Percentiles rank a stretch among this genome's conserved stretches.
phyloP scores from a whole-genome alignment of 352 stramenopile species.

The Pythium folliculosum region DNA sequence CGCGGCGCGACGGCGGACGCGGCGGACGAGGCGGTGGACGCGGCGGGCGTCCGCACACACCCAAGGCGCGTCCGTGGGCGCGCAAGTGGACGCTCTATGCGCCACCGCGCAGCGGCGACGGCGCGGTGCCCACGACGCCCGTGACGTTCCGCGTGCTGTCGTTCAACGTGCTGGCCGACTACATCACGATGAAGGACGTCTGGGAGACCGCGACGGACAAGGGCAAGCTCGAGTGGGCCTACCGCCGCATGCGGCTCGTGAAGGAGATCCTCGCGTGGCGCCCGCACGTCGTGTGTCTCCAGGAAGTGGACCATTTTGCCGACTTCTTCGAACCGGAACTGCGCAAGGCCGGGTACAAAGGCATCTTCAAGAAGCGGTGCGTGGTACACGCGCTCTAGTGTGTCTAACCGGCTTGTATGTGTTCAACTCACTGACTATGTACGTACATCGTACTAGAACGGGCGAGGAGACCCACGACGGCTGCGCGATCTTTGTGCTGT shows the following conservation, averaged over 20 bases:
- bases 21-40: background rate
- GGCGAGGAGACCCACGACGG: constrained; percentile 61
- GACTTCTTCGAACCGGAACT: constrained; percentile 73
- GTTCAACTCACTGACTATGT: background rate
- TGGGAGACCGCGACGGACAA: constrained; percentile 28
- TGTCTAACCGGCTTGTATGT: background rate
- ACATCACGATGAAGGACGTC: constrained; percentile 45
- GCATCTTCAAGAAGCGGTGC: constrained; percentile 63
- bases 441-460: constrained; percentile 33
- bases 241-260: constrained; percentile 47
- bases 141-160: constrained; percentile 65
- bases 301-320: constrained; percentile 74
- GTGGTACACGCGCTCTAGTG: background rate
- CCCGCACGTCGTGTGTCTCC: constrained; percentile 60
- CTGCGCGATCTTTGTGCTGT: constrained; percentile 67
- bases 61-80: constrained; percentile 16
- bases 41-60: background rate
- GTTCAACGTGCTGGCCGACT: constrained; percentile 78
- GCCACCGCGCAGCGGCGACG: constrained; percentile 31
- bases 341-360: constrained; percentile 47
- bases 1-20: background rate
- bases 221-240: constrained; percentile 62
- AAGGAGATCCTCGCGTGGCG: constrained; percentile 52
- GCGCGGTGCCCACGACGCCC: constrained; percentile 23
- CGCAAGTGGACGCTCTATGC: constrained; percentile 60